phyloP scores from a whole-genome alignment of 2,329 filamentous ascomycete species.

The Ceratocystis variospora region DNA sequence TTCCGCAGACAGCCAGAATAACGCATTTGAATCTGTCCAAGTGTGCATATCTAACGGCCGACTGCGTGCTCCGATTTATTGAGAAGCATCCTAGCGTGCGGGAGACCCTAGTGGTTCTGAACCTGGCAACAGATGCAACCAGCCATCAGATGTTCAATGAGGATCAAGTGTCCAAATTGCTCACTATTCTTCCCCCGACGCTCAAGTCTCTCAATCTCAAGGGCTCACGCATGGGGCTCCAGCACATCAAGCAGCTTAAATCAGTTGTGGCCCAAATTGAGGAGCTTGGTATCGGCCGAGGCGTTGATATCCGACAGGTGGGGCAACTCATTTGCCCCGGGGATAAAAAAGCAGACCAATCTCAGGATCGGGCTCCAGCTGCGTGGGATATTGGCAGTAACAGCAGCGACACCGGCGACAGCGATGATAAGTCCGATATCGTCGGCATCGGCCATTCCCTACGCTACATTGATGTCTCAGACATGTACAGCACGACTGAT shows the following conservation, averaged over 20 bases:
- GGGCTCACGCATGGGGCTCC: conserved; percentile 53
- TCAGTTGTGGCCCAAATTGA: conserved; percentile 30
- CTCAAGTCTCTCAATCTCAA: conserved; percentile 63
- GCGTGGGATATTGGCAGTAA: background rate
- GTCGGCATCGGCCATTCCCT: conserved; percentile 39
- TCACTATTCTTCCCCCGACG: conserved; percentile 51
- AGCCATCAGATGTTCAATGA: conserved; percentile 58
- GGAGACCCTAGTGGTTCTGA: conserved; percentile 53
- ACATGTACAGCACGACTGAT: conserved; percentile 30
- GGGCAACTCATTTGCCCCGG: conserved; percentile 48
- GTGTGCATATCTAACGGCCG: conserved; percentile 55
- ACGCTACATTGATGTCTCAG: conserved; percentile 64
- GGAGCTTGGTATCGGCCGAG: conserved; percentile 59
- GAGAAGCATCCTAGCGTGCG: conserved; percentile 55
- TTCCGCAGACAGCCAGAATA: conserved; percentile 56
- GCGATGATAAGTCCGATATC: conserved; percentile 25
- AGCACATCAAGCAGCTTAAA: conserved; percentile 48
- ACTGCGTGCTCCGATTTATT: conserved; percentile 56
- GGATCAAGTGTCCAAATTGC: conserved; percentile 49
- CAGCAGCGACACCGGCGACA: conserved; percentile 32
- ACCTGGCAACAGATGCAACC: conserved; percentile 56
- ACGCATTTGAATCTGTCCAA: conserved; percentile 69
- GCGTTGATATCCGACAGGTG: conserved; percentile 51
- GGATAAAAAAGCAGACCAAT: conserved; percentile 52
- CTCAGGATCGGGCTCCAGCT: conserved; percentile 53